phyloP scores from a whole-genome alignment of 2,329 filamentous ascomycete species.

The Diaporthe velutina region DNA sequence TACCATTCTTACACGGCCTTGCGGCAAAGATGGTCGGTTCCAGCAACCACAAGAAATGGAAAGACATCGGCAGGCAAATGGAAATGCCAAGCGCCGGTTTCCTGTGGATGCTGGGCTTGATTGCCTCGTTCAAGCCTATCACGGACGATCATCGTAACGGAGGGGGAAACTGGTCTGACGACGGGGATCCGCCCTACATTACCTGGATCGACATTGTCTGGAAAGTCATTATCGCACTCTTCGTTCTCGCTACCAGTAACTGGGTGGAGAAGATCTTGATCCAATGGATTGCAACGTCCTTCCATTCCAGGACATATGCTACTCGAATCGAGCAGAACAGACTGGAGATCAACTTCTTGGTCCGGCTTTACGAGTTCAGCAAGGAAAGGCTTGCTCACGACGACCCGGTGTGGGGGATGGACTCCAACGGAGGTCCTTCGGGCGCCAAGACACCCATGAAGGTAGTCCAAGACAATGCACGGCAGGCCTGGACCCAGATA shows the following conservation, averaged over 20 bases:
- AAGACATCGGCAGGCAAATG: constrained; percentile 85
- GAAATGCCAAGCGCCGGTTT: constrained; percentile 90
- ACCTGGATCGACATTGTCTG: constrained; percentile 83
- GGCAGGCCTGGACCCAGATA: constrained; percentile 81
- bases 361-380: constrained; percentile 75
- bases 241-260: constrained; percentile 84
- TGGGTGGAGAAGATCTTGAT: constrained; percentile 94
- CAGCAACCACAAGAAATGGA: constrained; percentile 93
- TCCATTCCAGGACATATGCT: constrained; percentile 91
- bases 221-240: constrained; percentile 88
- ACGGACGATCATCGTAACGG: constrained; percentile 70
- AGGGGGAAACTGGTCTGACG: constrained; percentile 52
- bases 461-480: constrained; percentile 80
- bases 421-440: constrained; percentile 53
- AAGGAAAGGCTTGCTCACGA: constrained; percentile 77
- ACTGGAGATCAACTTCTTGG: constrained; percentile 78
- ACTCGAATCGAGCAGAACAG: constrained; percentile 94
- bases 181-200: constrained; percentile 60
- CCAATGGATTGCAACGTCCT: constrained; percentile 93
- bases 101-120: constrained; percentile 90
- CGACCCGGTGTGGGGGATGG: constrained; percentile 62
- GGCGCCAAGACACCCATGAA: constrained; percentile 82
- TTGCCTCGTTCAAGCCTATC: constrained; percentile 88
- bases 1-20: constrained; percentile 61
- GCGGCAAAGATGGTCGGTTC: constrained; percentile 81